Evolutionary conservation across 768 basidiomycete species (phyloP).

Genomic region (Scleroderma citrinum): DNA sequence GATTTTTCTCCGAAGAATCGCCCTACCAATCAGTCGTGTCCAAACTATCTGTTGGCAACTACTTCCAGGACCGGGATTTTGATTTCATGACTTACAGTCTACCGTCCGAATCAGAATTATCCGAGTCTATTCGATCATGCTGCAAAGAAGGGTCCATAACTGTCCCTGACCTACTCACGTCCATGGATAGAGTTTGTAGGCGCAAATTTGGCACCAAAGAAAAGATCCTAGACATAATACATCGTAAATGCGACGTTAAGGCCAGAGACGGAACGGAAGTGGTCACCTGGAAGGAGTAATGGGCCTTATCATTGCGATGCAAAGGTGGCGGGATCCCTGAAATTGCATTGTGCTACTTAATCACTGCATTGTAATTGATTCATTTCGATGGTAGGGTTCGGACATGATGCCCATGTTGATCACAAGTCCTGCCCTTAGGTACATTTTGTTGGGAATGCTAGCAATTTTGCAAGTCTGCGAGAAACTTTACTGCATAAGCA

Average conservation of each 20-base stretch:
- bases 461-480: too few species aligned
- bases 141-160: conserved; percentile 37
- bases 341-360: conserved; percentile 1
- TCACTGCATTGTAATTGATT: conserved; percentile 1
- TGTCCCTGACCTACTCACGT: conserved; percentile 16
- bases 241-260: conserved; percentile 57
- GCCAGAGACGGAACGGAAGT: conserved; percentile 38
- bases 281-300: conserved; percentile 21
- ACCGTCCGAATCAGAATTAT: conserved; percentile 74
- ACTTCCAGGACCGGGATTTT: conserved; percentile 21
- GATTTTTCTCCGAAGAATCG: conserved; percentile 64
- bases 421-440: too few species aligned
- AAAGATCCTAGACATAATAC: conserved; percentile 73
- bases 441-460: too few species aligned
- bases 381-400: neutral
- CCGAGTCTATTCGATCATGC: conserved; percentile 43
- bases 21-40: conserved; percentile 42
- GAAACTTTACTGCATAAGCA: too few species aligned
- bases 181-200: conserved; percentile 17
- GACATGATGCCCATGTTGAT: neutral
- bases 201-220: conserved; percentile 57
- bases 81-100: conserved; percentile 45
- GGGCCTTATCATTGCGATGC: neutral
- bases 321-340: conserved; percentile 14
- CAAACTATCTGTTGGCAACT: conserved; percentile 36